Percentiles rank a stretch among this genome's conserved stretches.
These are phyloP conservation scores for Penicillium fimorum DNA, from an alignment of 495 filamentous ascomycete species.

Conservation along the genomic window DNA sequence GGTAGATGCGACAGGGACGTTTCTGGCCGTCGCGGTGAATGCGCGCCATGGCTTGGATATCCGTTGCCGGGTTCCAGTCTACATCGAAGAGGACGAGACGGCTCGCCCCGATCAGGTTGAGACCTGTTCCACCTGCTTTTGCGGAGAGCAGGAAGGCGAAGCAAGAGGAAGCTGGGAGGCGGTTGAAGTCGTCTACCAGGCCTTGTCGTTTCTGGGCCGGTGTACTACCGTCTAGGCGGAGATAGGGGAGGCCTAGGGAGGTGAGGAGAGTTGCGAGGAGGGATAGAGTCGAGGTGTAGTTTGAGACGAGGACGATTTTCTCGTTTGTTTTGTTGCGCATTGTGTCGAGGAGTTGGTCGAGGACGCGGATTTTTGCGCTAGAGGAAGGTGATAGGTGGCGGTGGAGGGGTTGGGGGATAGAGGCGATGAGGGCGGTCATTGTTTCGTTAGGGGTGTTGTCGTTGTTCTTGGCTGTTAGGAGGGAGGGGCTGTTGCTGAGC, in stretches of 20 bases:
- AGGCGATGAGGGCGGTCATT: slow-evolving; percentile 51
- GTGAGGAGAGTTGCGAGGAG: slow-evolving; percentile 64
- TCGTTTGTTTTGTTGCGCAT: slow-evolving; percentile 62
- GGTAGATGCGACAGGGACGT: slow-evolving; percentile 67
- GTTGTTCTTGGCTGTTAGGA: slow-evolving; percentile 52
- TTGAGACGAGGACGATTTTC: slow-evolving; percentile 79
- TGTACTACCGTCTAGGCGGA: slow-evolving; percentile 73
- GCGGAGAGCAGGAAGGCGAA: slow-evolving; percentile 82
- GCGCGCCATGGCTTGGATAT: slow-evolving; percentile 82
- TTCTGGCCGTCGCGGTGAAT: slow-evolving; percentile 81
- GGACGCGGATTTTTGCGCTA: slow-evolving; percentile 69
- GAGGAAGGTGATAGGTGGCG: slow-evolving; percentile 56
- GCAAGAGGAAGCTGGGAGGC: slow-evolving; percentile 48
- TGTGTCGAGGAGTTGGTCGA: slow-evolving; percentile 65
- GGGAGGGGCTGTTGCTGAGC: slow-evolving; percentile 73
- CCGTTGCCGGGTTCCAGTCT: slow-evolving; percentile 82
- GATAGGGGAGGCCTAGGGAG: slow-evolving; percentile 61
- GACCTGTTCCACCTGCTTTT: slow-evolving; percentile 71
- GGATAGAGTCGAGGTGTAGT: slow-evolving; percentile 76
- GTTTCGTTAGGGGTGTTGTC: slow-evolving; percentile 39
- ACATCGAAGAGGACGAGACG: slow-evolving; percentile 76
- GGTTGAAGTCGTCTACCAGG: slow-evolving; percentile 77
- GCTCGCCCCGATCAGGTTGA: slow-evolving; percentile 78
- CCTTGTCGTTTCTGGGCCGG: slow-evolving; percentile 67
- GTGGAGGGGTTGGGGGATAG: slow-evolving; percentile 57